Percentiles rank a stretch among this genome's conserved stretches.
Evolutionary conservation across 257 asterid genomes (phyloP).

Genomic region (Solanum paucissectum): DNA sequence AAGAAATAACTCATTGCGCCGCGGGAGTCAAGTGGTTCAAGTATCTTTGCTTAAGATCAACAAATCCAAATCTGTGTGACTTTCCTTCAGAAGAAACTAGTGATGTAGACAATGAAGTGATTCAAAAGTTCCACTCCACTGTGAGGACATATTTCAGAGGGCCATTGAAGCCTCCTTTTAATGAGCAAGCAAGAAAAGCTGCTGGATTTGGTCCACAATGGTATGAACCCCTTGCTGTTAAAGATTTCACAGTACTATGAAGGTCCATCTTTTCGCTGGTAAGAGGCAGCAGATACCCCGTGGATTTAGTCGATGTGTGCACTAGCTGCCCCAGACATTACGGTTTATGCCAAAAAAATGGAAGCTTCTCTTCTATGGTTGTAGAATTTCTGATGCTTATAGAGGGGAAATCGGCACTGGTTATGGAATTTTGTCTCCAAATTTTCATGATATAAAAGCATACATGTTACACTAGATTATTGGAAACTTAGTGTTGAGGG

Average conservation of each 20-base stretch:
- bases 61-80: slow-evolving; percentile 9
- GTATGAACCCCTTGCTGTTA: slow-evolving; percentile 87
- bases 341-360: neutral
- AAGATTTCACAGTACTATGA: slow-evolving; percentile 4
- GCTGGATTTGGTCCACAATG: slow-evolving; percentile 91
- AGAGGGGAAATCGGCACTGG: neutral
- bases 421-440: no score
- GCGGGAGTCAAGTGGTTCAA: slow-evolving; percentile 93
- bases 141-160: slow-evolving; percentile 77
- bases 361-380: neutral
- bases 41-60: slow-evolving; percentile 47
- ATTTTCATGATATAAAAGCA: neutral
- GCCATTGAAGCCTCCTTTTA: slow-evolving; percentile 89
- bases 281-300: neutral
- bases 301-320: neutral
- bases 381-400: neutral
- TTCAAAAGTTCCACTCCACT: slow-evolving; percentile 52
- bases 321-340: neutral
- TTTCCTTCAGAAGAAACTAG: slow-evolving; percentile 7
- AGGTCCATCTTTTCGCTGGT: neutral
- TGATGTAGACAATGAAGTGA: slow-evolving; percentile 27
- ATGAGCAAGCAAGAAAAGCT: slow-evolving; percentile 72
- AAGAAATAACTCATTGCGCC: slow-evolving; percentile 89
- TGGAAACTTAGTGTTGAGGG: neutral
- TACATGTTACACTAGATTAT: neutral